Evolutionary conservation across 371 early-diverging fungal species (phyloP).

Genomic region (Nematocida ironsii): DNA sequence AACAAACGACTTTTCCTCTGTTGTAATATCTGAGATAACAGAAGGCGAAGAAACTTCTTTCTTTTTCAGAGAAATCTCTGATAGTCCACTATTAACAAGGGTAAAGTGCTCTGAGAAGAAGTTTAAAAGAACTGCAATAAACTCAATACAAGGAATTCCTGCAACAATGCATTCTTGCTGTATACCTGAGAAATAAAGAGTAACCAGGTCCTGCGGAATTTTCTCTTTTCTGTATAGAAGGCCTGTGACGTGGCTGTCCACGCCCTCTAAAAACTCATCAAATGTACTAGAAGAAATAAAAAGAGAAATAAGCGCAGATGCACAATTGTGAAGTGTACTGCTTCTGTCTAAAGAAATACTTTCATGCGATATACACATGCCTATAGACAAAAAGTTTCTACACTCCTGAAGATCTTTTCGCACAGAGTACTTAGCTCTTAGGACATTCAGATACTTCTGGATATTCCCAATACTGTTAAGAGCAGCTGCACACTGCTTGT

Average conservation of each 20-base stretch:
- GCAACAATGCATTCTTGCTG: slow-evolving; percentile 30
- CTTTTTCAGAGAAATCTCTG: slow-evolving; percentile 1
- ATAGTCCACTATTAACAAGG: slow-evolving; percentile 17
- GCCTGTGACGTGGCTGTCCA: slow-evolving; percentile 16
- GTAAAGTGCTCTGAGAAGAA: slow-evolving; percentile 55
- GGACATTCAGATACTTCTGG: neutral
- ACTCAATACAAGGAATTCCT: slow-evolving; percentile 4
- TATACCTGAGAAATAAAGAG: slow-evolving; percentile 38
- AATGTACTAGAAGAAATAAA: slow-evolving; percentile 27
- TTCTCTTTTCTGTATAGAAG: slow-evolving; percentile 46
- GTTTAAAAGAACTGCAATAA: slow-evolving; percentile 11
- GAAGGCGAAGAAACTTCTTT: neutral
- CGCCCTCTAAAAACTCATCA: slow-evolving; percentile 25
- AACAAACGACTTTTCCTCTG: slow-evolving; percentile 48
- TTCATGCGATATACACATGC: slow-evolving; percentile 24
- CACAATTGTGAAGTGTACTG: slow-evolving; percentile 16
- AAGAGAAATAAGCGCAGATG: slow-evolving; percentile 25
- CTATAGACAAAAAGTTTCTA: neutral
- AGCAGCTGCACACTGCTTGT: slow-evolving; percentile 28
- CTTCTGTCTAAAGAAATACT: slow-evolving; percentile 46
- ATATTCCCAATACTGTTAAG: slow-evolving; percentile 42
- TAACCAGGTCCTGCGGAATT: slow-evolving; percentile 17
- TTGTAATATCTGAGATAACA: slow-evolving; percentile 6
- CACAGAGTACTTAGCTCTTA: slow-evolving; percentile 14
- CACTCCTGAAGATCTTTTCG: slow-evolving; percentile 31